Conservation (phyloP, 1,139 yeast genomes). For the Trichomonascaceae sp. region DNA sequence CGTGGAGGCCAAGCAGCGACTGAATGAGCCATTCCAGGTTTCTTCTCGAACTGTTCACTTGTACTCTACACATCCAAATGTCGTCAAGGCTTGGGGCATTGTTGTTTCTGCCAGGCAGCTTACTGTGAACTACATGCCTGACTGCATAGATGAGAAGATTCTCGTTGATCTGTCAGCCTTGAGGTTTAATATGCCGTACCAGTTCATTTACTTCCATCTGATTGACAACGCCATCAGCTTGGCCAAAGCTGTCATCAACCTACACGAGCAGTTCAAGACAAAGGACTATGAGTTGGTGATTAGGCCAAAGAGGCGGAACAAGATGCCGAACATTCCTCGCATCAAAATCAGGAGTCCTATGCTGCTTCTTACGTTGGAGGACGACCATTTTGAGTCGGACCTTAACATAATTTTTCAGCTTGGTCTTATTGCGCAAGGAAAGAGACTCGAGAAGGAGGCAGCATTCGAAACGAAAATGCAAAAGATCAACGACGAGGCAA, state of each 20-base stretch:
- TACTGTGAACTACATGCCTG: constrained; percentile 11
- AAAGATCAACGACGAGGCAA: constrained; percentile 9
- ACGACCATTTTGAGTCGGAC: constrained; percentile 80
- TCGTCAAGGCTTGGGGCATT: constrained; percentile 32
- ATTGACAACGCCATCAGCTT: constrained; percentile 53
- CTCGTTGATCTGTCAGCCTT: constrained; percentile 22
- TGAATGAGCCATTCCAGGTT: constrained; percentile 21
- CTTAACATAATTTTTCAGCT: constrained; percentile 63
- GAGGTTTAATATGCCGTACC: constrained; percentile 40
- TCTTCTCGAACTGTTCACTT: constrained; percentile 32
- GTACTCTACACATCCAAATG: constrained; percentile 43
- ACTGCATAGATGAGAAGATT: constrained; percentile 9
- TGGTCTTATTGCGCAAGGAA: constrained; percentile 59
- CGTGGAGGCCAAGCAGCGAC: constrained; percentile 24
- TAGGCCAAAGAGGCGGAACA: constrained; percentile 26
- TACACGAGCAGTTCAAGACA: constrained; percentile 37
- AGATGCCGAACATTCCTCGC: constrained; percentile 34
- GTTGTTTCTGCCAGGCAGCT: constrained; percentile 22
- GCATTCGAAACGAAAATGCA: constrained; percentile 37
- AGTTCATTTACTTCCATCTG: constrained; percentile 50
- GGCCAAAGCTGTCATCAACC: constrained; percentile 45
- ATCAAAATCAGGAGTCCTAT: constrained; percentile 37
- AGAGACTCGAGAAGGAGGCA: constrained; percentile 43
- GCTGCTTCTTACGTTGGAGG: constrained; percentile 45
- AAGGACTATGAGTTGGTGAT: constrained; percentile 28